phyloP scores from a whole-genome alignment of 2,329 filamentous ascomycete species.

The Aspergillus cejpii region DNA sequence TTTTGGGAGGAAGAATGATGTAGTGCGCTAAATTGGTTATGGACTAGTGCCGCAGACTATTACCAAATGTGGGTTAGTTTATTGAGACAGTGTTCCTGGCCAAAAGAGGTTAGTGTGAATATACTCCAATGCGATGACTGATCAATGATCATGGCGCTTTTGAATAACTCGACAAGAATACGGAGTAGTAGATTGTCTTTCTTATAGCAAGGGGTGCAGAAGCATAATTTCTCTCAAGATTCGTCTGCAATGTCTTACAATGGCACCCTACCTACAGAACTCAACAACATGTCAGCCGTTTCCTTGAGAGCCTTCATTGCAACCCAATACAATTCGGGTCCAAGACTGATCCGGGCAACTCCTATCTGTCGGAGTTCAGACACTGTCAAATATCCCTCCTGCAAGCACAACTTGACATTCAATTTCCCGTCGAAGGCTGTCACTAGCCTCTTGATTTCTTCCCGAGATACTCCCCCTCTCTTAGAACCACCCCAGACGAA shows the following conservation, averaged over 20 bases:
- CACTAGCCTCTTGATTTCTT: conserved; percentile 46
- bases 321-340: conserved; percentile 43
- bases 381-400: conserved; percentile 39
- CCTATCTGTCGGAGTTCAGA: conserved; percentile 45
- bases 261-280: not conserved
- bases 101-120: not conserved
- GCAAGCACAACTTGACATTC: conserved; percentile 43
- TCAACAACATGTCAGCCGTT: conserved; percentile 26
- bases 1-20: conserved; percentile 15
- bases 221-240: too few species aligned
- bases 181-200: too few species aligned
- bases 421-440: conserved; percentile 46
- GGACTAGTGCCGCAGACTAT: not conserved
- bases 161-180: not conserved
- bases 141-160: too few species aligned
- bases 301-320: conserved; percentile 34
- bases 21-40: conserved; percentile 11
- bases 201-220: too few species aligned
- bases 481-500: conserved; percentile 54
- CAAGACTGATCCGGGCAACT: conserved; percentile 52
- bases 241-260: too few species aligned
- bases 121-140: too few species aligned
- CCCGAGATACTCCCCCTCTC: conserved; percentile 39
- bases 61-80: not conserved
- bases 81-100: not conserved